Evolutionary conservation across 192 early-diverging fungal genomes (phyloP).

Genomic region (Lunasporangiospora selenospora): DNA sequence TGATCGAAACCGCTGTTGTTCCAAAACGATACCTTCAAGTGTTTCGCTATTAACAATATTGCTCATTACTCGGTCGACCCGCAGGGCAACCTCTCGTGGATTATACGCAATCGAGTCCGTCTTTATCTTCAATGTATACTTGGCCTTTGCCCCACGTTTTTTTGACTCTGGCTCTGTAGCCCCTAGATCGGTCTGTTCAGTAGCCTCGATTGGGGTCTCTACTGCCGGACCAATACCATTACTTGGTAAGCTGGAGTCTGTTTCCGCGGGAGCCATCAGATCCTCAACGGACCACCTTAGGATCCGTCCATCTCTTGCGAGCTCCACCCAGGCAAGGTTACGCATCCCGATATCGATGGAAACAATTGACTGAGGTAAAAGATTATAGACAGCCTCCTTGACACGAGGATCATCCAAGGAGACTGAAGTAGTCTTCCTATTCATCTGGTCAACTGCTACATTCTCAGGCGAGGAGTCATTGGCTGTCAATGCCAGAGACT

Average conservation of each 20-base stretch:
- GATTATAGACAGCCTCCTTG: neutral
- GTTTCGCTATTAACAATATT: neutral
- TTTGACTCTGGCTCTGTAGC: no score
- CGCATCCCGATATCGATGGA: constrained; percentile 61
- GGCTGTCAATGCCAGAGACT: neutral
- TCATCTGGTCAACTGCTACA: constrained; percentile 5
- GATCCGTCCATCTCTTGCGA: constrained; percentile 38
- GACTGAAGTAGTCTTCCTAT: no score
- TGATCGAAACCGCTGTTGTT: constrained; percentile 52
- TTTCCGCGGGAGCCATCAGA: constrained; percentile 8
- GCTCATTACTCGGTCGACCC: constrained; percentile 19
- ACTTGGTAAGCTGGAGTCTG: no score
- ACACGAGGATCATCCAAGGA: neutral
- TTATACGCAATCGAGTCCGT: no score
- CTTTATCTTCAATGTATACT: no score
- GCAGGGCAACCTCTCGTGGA: constrained; percentile 1
- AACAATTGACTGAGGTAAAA: constrained; percentile 37
- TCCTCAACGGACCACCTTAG: constrained; percentile 51
- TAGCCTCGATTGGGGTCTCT: no score
- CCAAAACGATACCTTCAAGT: constrained; percentile 33
- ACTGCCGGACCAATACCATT: no score
- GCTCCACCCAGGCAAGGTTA: constrained; percentile 56
- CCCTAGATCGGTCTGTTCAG: no score
- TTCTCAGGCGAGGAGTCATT: neutral
- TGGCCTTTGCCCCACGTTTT: no score